Evolutionary conservation across 805 yeast genomes (phyloP).

Genomic region (Kregervanrija delftensis): DNA sequence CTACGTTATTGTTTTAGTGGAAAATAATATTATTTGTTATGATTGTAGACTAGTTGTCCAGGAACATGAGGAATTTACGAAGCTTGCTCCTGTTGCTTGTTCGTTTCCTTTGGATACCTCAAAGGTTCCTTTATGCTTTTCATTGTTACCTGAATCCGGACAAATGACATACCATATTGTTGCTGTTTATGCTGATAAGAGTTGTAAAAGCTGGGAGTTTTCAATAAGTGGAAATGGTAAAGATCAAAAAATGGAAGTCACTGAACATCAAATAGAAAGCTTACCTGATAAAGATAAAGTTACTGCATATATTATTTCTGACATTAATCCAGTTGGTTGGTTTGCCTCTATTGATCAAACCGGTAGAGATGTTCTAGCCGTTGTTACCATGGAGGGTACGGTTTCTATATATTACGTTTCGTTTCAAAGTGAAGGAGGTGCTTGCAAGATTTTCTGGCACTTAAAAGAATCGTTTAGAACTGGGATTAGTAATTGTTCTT

Average conservation of each 20-base stretch:
- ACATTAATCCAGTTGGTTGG: slow-evolving; percentile 67
- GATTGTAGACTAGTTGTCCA: slow-evolving; percentile 36
- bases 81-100: slow-evolving; percentile 18
- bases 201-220: slow-evolving; percentile 37
- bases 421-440: slow-evolving; percentile 12
- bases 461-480: slow-evolving; percentile 46
- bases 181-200: slow-evolving; percentile 37
- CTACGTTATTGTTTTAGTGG: slow-evolving; percentile 38
- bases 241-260: slow-evolving; percentile 24
- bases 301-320: slow-evolving; percentile 27
- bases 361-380: slow-evolving; percentile 45
- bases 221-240: slow-evolving; percentile 17
- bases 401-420: slow-evolving; percentile 41
- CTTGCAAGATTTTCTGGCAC: slow-evolving; percentile 41
- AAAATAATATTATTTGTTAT: slow-evolving; percentile 50
- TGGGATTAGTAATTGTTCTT: slow-evolving; percentile 42
- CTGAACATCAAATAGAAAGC: slow-evolving; percentile 17
- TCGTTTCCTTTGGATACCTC: slow-evolving; percentile 5
- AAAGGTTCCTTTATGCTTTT: slow-evolving; percentile 21
- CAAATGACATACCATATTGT: slow-evolving; percentile 37
- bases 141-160: slow-evolving; percentile 30
- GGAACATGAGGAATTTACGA: slow-evolving; percentile 14
- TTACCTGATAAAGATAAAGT: slow-evolving; percentile 33
- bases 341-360: slow-evolving; percentile 22
- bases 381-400: slow-evolving; percentile 47